Evolutionary conservation across 148 eudicot species (phyloP).

Genomic region (Heliosperma pusillum): DNA sequence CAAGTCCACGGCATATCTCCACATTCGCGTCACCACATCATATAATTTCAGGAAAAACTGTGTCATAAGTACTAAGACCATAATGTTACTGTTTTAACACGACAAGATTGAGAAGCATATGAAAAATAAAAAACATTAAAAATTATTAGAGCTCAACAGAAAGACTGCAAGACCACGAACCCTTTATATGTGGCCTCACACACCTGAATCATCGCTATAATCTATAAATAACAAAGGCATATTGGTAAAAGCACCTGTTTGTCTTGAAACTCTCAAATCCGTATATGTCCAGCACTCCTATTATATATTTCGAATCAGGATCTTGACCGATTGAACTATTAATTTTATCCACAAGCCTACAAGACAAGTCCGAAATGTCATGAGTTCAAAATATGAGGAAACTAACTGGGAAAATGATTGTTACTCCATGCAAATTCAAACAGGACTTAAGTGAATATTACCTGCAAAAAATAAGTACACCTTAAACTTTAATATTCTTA

Average conservation of each 20-base stretch:
- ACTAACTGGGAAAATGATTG: background rate
- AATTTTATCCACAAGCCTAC: slow-evolving; percentile 89
- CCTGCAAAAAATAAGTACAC: background rate
- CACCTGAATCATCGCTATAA: slow-evolving; percentile 15
- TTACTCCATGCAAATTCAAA: background rate
- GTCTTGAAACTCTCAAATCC: slow-evolving; percentile 99
- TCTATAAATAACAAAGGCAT: slow-evolving; percentile 39
- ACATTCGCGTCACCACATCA: background rate
- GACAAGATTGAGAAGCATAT: background rate
- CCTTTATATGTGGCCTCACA: background rate
- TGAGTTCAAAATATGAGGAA: slow-evolving; percentile 1
- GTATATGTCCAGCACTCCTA: slow-evolving; percentile 95
- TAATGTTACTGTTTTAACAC: background rate
- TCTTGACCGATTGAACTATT: slow-evolving; percentile 94
- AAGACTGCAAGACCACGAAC: background rate
- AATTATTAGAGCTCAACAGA: background rate
- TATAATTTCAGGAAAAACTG: background rate
- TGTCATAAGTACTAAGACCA: slow-evolving; percentile 5
- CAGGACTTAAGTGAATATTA: background rate
- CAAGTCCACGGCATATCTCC: background rate
- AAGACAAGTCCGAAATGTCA: slow-evolving; percentile 4
- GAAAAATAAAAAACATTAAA: background rate
- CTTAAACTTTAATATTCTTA: slow-evolving; percentile 24
- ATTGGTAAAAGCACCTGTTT: slow-evolving; percentile 84
- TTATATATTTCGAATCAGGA: slow-evolving; percentile 62